Evolutionary conservation across 2,329 filamentous ascomycete genomes (phyloP), one percentile per base, ranked within the genome.

Genomic region (Monosporascus sp.): DNA sequence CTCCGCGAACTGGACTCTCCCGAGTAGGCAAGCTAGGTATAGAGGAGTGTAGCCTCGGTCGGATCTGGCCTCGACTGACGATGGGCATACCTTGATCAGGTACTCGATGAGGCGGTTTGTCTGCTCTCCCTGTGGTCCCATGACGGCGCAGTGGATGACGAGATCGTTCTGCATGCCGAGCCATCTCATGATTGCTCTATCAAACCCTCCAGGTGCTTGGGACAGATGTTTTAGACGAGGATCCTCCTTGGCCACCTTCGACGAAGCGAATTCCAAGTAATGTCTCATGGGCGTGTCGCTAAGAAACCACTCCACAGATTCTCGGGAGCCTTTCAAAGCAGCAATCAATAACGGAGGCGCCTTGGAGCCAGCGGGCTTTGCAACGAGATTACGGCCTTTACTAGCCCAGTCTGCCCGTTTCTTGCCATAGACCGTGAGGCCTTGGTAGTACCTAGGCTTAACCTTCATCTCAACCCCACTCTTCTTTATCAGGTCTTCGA

Each of bases 231-330:
- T 79, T 48, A 93, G 69, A 40, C 82, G 76, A 50, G 78, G 70
- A 57, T 93, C 85, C 24, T 84, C 75, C 55, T 75, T 76, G 51
- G 88, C 80, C 1, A 74, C 68, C 58, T 84, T 79, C 0, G 84
- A 79, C 56, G 74, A 73, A 40, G 74, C 78, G 64, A 91, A 94
- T 46, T 89, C 82, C 26, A 78, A 69, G 63, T 94, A 94, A 51
- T 81, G 75, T 28, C 84, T 77, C 59, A 82, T 71, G 0, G 90
- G 88, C 1, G 82, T 79, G 56, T 89, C 87, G 53, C 87, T 85
- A 52, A 91, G 69, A 66, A 93, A 89, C 82, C 88, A 95, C 63
- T 94, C 85, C 0, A 90, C 81, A 18, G 79, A 78, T 40, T 86
- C 80, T n/a, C 93, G 66, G 20, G 76, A 86, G 3, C 84, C 82